Conservation (phyloP, 2,329 filamentous ascomycete species). For the Verticillium zaregamsianum region DNA sequence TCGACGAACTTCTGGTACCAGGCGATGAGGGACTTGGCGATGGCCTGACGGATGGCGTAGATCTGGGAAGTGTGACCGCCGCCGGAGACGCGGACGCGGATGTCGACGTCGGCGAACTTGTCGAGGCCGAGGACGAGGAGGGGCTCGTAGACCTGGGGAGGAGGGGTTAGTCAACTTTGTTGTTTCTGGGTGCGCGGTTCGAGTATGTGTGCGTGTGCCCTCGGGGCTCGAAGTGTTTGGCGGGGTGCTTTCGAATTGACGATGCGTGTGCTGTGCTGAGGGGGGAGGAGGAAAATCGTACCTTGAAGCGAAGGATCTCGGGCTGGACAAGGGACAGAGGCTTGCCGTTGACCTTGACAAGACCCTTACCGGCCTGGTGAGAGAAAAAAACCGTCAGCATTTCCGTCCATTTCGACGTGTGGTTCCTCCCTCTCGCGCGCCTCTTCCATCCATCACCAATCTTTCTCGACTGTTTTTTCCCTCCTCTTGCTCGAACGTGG, state of each 20-base stretch:
- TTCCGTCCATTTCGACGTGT: constrained; percentile 7
- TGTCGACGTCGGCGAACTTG: constrained; percentile 96
- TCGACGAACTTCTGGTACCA: constrained; percentile 99
- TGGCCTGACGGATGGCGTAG: constrained; percentile 98
- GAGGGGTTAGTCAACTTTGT: background rate
- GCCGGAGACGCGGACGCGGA: constrained; percentile 91
- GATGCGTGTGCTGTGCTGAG: background rate
- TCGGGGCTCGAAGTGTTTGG: background rate
- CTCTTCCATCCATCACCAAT: background rate
- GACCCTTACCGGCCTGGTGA: constrained; percentile 52
- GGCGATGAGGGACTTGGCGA: constrained; percentile 89
- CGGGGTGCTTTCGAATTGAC: background rate
- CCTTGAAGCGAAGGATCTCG: constrained; percentile 97
- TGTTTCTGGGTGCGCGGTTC: no score
- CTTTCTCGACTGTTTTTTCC: background rate
- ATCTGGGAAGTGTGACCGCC: constrained; percentile 97
- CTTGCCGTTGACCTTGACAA: constrained; percentile 98
- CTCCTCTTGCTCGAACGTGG: background rate
- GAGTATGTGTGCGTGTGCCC: background rate
- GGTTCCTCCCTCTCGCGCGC: background rate
- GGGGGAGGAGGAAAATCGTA: constrained; percentile 35
- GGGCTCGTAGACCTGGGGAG: constrained; percentile 85
- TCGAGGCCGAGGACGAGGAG: constrained; percentile 94
- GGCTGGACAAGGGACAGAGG: constrained; percentile 92
- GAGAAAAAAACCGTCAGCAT: constrained; percentile 23